These are phyloP conservation scores for Phialophora verrucosa DNA, from an alignment of 2,329 filamentous ascomycete genomes.

Conservation along the genomic window DNA sequence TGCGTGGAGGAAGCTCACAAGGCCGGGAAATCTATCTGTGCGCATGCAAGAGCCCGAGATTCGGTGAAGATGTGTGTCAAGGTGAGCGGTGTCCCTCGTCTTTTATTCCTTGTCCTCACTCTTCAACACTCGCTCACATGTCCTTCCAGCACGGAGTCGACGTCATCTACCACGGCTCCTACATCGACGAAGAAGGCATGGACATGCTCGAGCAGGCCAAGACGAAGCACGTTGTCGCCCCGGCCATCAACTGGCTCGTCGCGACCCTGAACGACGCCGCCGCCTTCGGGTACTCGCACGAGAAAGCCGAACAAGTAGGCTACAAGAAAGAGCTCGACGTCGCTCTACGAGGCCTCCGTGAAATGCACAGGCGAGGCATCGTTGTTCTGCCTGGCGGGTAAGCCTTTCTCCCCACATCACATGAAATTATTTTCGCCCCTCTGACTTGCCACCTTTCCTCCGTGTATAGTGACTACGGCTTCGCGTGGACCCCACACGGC, in stretches of 20 bases:
- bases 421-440: neutral
- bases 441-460: neutral
- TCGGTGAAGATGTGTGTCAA: constrained; percentile 52
- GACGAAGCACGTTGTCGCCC: constrained; percentile 50
- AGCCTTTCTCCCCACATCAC: neutral
- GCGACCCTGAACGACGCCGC: constrained; percentile 48
- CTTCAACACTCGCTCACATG: neutral
- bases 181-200: constrained; percentile 50
- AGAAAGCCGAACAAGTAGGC: constrained; percentile 53
- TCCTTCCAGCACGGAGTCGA: constrained; percentile 49
- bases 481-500: constrained; percentile 57
- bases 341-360: constrained; percentile 48
- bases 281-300: constrained; percentile 51
- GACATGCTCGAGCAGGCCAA: constrained; percentile 48
- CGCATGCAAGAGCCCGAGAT: constrained; percentile 54
- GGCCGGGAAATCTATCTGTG: constrained; percentile 46
- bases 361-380: constrained; percentile 56
- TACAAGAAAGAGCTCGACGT: constrained; percentile 52
- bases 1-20: constrained; percentile 56
- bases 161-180: constrained; percentile 56
- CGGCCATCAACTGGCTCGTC: constrained; percentile 53
- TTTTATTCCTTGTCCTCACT: neutral
- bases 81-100: constrained; percentile 7
- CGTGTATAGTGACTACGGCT: constrained; percentile 50
- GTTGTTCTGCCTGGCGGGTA: constrained; percentile 51